Conservation (phyloP, 1,284 basidiomycete genomes). For the Ustilago cynodontis region DNA sequence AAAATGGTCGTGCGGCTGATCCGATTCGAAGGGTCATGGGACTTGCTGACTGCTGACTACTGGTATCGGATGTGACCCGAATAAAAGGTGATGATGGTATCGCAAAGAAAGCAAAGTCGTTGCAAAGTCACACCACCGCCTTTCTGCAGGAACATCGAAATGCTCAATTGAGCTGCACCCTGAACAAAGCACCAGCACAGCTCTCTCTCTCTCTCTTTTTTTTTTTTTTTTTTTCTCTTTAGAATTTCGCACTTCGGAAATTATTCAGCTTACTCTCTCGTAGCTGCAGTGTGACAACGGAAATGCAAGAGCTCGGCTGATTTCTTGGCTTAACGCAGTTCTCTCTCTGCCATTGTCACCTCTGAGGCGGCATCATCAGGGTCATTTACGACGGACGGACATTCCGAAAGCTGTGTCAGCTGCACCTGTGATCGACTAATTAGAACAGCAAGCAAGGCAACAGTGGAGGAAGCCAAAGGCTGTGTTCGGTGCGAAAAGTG, state of each 20-base stretch:
- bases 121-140: neutral
- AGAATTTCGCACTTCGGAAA: neutral
- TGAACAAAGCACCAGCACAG: neutral
- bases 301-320: slow-evolving; percentile 8
- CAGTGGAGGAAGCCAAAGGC: too few species aligned
- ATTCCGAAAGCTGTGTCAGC: neutral
- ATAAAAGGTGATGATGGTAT: neutral
- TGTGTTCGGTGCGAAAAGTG: too few species aligned
- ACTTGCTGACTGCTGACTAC: neutral
- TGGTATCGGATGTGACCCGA: neutral
- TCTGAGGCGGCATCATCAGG: too few species aligned
- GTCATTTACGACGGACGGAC: too few species aligned
- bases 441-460: neutral
- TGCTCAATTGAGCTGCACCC: neutral
- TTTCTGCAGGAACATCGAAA: neutral
- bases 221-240: too few species aligned
- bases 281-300: neutral
- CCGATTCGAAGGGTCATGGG: neutral
- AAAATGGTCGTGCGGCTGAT: neutral
- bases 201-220: too few species aligned
- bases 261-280: neutral
- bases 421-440: neutral
- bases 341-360: too few species aligned
- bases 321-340: neutral
- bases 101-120: neutral